Evolutionary conservation across 1,284 basidiomycete genomes (phyloP).

Genomic region (Cryptococcus sp.): DNA sequence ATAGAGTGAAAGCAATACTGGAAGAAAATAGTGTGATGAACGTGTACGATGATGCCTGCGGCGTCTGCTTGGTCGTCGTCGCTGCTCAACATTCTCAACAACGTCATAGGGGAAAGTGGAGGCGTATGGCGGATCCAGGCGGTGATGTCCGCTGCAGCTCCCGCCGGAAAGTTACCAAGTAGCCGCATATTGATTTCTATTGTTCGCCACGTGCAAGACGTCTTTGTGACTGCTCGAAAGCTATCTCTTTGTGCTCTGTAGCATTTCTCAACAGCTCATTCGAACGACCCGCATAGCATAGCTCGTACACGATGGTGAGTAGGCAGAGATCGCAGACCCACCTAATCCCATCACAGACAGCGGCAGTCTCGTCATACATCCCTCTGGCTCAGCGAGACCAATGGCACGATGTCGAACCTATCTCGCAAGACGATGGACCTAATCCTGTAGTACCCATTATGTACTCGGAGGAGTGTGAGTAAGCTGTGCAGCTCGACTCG

Average conservation of each 20-base stretch:
- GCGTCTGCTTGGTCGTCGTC: not conserved
- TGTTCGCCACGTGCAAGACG: slow-evolving; percentile 3
- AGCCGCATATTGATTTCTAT: not conserved
- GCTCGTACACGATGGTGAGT: slow-evolving; percentile 1
- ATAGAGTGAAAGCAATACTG: too few relatives aligned
- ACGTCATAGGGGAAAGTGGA: not conserved
- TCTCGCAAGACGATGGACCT: slow-evolving; percentile 74
- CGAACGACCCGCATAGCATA: not conserved
- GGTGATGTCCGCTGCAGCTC: not conserved
- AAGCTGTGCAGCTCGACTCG: not conserved
- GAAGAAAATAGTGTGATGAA: too few relatives aligned
- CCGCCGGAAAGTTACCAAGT: too few relatives aligned
- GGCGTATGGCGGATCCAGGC: not conserved
- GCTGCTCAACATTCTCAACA: not conserved
- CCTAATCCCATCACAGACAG: not conserved
- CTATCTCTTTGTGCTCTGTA: too few relatives aligned
- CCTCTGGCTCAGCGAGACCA: slow-evolving; percentile 67
- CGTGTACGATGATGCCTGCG: too few relatives aligned
- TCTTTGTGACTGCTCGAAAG: not conserved
- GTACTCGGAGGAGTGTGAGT: slow-evolving; percentile 81
- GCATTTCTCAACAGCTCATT: not conserved
- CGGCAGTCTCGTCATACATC: slow-evolving; percentile 31
- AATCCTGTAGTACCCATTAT: slow-evolving; percentile 84
- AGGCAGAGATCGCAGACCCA: not conserved
- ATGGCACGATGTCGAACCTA: slow-evolving; percentile 76